These are phyloP conservation scores for Tranzscheliella williamsii DNA, from an alignment of 1,284 basidiomycete genomes.

Conservation along the genomic window DNA sequence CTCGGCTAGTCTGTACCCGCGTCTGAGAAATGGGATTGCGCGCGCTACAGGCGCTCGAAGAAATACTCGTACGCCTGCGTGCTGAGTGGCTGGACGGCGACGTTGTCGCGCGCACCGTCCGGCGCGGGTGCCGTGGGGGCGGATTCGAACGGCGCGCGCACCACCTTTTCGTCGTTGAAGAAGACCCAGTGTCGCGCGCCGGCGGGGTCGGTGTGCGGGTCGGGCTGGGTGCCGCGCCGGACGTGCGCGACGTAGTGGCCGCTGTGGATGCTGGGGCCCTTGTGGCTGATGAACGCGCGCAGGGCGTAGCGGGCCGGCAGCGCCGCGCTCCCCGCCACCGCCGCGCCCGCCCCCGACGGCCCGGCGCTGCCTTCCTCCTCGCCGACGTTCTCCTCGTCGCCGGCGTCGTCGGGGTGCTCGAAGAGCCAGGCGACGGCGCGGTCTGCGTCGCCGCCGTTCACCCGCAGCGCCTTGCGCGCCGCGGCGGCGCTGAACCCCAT, in stretches of 20 bases:
- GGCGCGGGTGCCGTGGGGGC: neutral
- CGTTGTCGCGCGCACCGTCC: conserved; percentile 6
- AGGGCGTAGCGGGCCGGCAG: conserved; percentile 79
- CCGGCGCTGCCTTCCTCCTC: neutral
- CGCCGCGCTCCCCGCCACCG: conserved; percentile 43
- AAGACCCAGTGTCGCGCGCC: conserved; percentile 35
- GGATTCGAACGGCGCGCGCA: conserved; percentile 28
- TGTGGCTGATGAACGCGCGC: conserved; percentile 94
- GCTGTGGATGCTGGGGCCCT: conserved; percentile 73
- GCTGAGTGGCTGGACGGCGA: conserved; percentile 32
- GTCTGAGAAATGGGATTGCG: neutral
- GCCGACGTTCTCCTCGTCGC: conserved; percentile 65
- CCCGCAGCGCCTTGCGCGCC: conserved; percentile 81
- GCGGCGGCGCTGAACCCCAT: conserved; percentile 91
- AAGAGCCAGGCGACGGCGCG: conserved; percentile 97
- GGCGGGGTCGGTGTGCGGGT: conserved; percentile 57
- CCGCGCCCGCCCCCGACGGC: neutral
- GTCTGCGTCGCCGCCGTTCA: conserved; percentile 80
- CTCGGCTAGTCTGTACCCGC: conserved; percentile 65
- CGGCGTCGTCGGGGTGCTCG: conserved; percentile 83
- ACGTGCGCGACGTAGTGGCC: conserved; percentile 92
- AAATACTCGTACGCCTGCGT: conserved; percentile 49
- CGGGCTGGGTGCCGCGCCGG: conserved; percentile 60
- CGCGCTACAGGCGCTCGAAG: conserved; percentile 31
- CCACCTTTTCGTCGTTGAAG: conserved; percentile 48